Evolutionary conservation across 345 rosid species (phyloP).

Genomic region (Rubroshorea leprosula): DNA sequence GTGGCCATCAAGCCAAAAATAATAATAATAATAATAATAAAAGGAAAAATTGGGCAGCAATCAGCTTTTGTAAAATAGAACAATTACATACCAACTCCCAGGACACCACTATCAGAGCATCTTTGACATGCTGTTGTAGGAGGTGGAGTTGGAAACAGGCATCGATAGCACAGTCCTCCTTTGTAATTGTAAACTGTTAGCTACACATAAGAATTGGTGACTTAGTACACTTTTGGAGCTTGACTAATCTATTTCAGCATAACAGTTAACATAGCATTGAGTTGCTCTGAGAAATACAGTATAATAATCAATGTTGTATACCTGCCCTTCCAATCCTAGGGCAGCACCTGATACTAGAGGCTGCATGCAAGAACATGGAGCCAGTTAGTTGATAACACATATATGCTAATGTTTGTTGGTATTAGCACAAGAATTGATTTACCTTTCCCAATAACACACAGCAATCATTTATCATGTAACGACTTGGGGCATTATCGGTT

Average conservation of each 20-base stretch:
- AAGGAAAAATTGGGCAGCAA: no score
- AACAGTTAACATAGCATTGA: neutral
- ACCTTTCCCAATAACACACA: slow-evolving; percentile 93
- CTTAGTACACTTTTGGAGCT: neutral
- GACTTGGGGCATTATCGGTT: slow-evolving; percentile 94
- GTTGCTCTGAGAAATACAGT: neutral
- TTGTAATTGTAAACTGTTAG: slow-evolving; percentile 57
- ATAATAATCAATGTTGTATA: slow-evolving; percentile 15
- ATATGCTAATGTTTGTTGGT: neutral
- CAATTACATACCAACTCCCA: slow-evolving; percentile 55
- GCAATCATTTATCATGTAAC: slow-evolving; percentile 96
- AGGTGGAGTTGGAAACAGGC: slow-evolving; percentile 70
- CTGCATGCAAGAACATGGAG: slow-evolving; percentile 33
- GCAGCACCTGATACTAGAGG: slow-evolving; percentile 99
- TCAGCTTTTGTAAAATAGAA: neutral
- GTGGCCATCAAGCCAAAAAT: no score
- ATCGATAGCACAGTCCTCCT: slow-evolving; percentile 71
- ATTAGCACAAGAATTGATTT: slow-evolving; percentile 1
- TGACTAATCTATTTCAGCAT: no score
- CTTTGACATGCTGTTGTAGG: slow-evolving; percentile 71
- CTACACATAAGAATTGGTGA: slow-evolving; percentile 9
- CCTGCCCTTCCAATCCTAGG: slow-evolving; percentile 95
- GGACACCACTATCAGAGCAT: slow-evolving; percentile 69
- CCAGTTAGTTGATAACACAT: slow-evolving; percentile 6
- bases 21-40: no score